phyloP scores from a whole-genome alignment of 2,329 filamentous ascomycete genomes.

The Mollisia scopiformis region DNA sequence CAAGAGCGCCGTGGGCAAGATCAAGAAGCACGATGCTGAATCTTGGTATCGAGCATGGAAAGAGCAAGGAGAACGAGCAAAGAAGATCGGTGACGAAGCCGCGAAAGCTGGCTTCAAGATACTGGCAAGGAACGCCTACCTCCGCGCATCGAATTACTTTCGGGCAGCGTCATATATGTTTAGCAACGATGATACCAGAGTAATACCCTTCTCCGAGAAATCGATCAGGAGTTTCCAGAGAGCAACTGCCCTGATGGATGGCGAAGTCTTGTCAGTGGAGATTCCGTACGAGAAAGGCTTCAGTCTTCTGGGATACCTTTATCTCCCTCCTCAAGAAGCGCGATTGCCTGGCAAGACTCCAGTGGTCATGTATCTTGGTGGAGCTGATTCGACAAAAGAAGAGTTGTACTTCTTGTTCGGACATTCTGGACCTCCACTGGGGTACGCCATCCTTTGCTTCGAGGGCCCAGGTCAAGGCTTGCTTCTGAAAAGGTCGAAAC shows the following conservation, averaged over 20 bases:
- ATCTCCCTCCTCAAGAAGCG: not conserved
- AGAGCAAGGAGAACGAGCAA: conserved; percentile 35
- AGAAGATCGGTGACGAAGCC: conserved; percentile 41
- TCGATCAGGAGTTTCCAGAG: not conserved
- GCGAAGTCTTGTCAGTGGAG: not conserved
- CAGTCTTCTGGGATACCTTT: not conserved
- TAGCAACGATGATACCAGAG: not conserved
- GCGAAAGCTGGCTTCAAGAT: conserved; percentile 32
- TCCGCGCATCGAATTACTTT: conserved; percentile 45
- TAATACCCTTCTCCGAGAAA: no score
- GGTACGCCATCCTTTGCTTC: not conserved
- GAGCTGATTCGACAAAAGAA: not conserved
- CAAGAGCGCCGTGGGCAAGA: conserved; percentile 40
- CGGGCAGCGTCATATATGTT: conserved; percentile 36
- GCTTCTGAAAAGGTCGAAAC: not conserved
- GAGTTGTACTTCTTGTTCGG: not conserved
- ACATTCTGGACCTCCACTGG: not conserved
- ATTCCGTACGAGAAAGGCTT: not conserved
- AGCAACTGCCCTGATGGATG: not conserved
- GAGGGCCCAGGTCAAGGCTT: not conserved
- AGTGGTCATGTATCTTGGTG: not conserved
- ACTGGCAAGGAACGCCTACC: conserved; percentile 39
- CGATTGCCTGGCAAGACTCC: not conserved
- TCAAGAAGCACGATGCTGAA: conserved; percentile 43
- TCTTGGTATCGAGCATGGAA: conserved; percentile 44